Evolutionary conservation across 129 eudicot genomes (phyloP), one percentile per base, ranked within the genome.

Genomic region (Flaveria brownii): DNA sequence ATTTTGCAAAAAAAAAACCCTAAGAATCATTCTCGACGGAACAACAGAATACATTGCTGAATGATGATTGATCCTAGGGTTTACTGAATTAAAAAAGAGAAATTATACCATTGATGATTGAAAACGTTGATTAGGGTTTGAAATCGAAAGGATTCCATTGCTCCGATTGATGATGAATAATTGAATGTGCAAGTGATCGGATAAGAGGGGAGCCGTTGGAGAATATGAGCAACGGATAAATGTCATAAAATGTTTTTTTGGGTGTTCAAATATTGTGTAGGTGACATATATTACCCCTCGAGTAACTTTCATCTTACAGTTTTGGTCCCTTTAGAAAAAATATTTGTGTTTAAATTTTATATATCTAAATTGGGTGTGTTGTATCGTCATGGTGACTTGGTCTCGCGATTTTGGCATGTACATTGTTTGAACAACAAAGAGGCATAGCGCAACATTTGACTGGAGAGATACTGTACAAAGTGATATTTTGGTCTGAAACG

Each of bases 61-160:
- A 0, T 36, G 20, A 54, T 5, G 41, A 36, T 36, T 36, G 20
- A 54, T 25, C 45, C 28, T 16, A 51, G 28, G 20, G 64, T 8
- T 56, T 22, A 57, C 2, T 0, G 23, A 15, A 23, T 3, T 9
- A n/a, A 72, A 22, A 10, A 9, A 26, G 41, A 20, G 12, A 46
- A 1, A 18, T 45, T 20, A 18, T 80, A 86, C 87, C 87, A 42
- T 50, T 36, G 75, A 76, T 62, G 69, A 42, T 6, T 10, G 42
- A 12, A 39, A 73, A 64, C 64, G 54, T 18, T 73, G 77, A 81
- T 62, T 45, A 73, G 36, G 83, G 45, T 70, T 67, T 77, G 86
- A 10, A 66, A 68, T 20, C 72, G 61, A 57, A 74, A 54, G 62
- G 82, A 77, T 81, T 77, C 86, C 92, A 85, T 88, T 33, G 72